Base-by-base conservation (phyloP, 495 filamentous ascomycete species). In the Pseudoneurospora amorphoporcata region DNA sequence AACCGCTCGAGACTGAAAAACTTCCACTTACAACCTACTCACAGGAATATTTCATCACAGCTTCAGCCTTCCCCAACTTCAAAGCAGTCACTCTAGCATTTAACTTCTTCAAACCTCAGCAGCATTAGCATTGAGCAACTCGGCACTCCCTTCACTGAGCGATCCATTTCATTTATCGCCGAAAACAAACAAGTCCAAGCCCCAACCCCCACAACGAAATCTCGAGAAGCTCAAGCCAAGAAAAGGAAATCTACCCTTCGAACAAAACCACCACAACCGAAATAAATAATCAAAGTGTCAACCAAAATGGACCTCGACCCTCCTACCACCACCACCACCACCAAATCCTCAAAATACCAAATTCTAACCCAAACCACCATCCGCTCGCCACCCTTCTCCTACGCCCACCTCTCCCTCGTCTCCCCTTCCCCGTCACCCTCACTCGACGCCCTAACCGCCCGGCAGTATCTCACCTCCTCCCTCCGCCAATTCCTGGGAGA, bases 401-500 rank as follows among this genome's bases (percentile, higher is more conserved):
- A 86, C 77, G 81, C 78, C 45, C 83, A 84, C 73, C 77, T 86
- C 12, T 72, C 81, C 43, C 69, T 81, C 8, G 70, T 79, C 65
- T 75, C 71, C 53, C 70, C 69, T 12, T 23, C 32, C 38, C 37
- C 69, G 32, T 16, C 71, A 35, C 19, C 75, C 75, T 69, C 73
- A 47, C 82, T 95, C 41, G 94, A 98, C 82, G 83, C 86, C 39
- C 85, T 97, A 41, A 94, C 92, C 68, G 87, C 88, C 40, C 90
- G 90, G 43, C 87, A 90, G 1, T 88, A 93, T 76, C 89, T 95
- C 69, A 90, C 88, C 29, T 80, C 90, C 39, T 91, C 94, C 0
- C 83, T 97, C 1, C 86, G 86, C 9, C 92, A 94, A 77, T 97
- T 92, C 82, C 88, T 97, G 23, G 95, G 95, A 9, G 76, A 91